Evolutionary conservation across 2,329 filamentous ascomycete genomes (phyloP).

Genomic region (Pseudogymnoascus sp.): DNA sequence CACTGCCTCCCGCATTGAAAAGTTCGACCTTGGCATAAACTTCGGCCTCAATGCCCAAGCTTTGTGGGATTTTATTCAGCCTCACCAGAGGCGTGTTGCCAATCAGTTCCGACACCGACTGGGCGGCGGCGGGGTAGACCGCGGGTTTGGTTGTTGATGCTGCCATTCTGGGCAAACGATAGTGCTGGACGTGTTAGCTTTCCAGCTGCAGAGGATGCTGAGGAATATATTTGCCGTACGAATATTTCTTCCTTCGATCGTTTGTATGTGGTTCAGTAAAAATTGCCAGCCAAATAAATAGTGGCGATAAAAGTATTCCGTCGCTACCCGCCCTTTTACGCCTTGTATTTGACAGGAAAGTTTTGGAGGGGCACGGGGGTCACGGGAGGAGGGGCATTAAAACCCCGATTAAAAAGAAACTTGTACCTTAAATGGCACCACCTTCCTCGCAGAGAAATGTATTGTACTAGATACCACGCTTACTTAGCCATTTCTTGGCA

Average conservation of each 20-base stretch:
- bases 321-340: not conserved
- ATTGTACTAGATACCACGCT: not conserved
- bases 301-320: constrained; percentile 8
- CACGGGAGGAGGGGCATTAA: not conserved
- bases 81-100: constrained; percentile 93
- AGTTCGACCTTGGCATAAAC: constrained; percentile 88
- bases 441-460: not conserved
- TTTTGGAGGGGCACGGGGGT: constrained; percentile 4
- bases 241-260: not conserved
- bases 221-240: not conserved
- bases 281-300: not conserved
- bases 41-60: constrained; percentile 77
- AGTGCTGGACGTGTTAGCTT: not conserved
- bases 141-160: constrained; percentile 19
- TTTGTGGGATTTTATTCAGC: constrained; percentile 86
- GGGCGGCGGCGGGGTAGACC: constrained; percentile 29
- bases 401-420: not conserved
- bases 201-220: not conserved
- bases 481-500: constrained; percentile 1
- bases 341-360: not conserved
- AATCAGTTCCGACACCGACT: constrained; percentile 76
- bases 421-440: constrained; percentile 2
- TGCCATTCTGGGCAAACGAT: not conserved
- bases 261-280: constrained; percentile 2
- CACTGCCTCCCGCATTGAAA: constrained; percentile 87